A percentile compares a stretch with the other conserved stretches of the same genome.
Conservation (phyloP, 352 stramenopile genomes). For the Globisporangium cystogenes region DNA sequence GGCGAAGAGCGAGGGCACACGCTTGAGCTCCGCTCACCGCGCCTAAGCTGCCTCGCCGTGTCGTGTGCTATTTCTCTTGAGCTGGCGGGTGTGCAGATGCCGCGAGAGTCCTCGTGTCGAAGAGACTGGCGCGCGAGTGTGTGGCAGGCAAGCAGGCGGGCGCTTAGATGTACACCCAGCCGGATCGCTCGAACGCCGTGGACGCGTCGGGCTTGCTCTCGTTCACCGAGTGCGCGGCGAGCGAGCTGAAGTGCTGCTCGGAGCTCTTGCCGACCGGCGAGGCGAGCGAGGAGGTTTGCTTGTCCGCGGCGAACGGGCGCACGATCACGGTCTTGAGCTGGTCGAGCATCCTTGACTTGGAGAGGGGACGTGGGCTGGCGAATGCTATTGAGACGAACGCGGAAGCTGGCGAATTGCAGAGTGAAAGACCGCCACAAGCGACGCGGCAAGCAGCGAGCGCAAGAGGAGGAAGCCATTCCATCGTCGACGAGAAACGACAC, state of each 20-base stretch:
- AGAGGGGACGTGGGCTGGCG: background rate
- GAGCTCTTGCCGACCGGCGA: slow-evolving; percentile 4
- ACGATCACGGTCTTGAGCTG: slow-evolving; percentile 66
- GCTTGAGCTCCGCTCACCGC: no score
- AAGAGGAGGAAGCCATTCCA: no score
- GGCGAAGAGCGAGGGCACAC: no score
- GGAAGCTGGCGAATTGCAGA: slow-evolving; percentile 28
- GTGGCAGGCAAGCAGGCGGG: no score
- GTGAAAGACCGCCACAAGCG: no score
- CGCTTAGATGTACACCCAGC: slow-evolving; percentile 71
- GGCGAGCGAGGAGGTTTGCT: slow-evolving; percentile 7
- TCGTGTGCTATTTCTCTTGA: no score
- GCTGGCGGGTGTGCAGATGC: no score
- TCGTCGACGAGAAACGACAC: background rate
- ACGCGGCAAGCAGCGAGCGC: no score
- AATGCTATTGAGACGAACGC: no score
- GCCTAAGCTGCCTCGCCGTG: no score
- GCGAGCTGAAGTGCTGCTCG: slow-evolving; percentile 34
- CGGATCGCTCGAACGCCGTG: slow-evolving; percentile 72
- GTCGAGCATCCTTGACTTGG: slow-evolving; percentile 46
- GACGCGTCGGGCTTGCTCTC: slow-evolving; percentile 44
- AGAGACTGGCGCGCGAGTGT: background rate
- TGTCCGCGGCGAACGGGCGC: slow-evolving; percentile 20
- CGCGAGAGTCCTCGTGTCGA: background rate
- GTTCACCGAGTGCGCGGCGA: slow-evolving; percentile 23